phyloP scores from a whole-genome alignment of 495 filamentous ascomycete genomes.

The Lepraria neglecta region DNA sequence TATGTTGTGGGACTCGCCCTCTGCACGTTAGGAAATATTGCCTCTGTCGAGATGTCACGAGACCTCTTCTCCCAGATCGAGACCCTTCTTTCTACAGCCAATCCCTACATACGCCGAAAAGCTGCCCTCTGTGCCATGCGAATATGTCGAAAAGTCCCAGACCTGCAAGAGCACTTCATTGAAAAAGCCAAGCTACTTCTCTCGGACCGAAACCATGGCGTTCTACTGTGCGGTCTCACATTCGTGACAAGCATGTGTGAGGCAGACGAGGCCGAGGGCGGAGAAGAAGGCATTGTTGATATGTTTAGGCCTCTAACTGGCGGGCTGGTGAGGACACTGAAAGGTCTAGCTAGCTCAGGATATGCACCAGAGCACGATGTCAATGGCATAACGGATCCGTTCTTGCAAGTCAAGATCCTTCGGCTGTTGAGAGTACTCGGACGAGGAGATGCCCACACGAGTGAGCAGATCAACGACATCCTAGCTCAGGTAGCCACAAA shows the following conservation, averaged over 20 bases:
- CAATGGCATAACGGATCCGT: constrained; percentile 96
- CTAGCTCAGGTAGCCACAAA: constrained; percentile 97
- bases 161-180: constrained; percentile 92
- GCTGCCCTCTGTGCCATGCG: constrained; percentile 99
- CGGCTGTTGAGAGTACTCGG: constrained; percentile 77
- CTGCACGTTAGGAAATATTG: constrained; percentile 94
- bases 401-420: constrained; percentile 93
- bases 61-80: constrained; percentile 96
- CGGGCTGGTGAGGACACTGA: constrained; percentile 80
- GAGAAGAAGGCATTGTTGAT: constrained; percentile 77
- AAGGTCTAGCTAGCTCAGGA: constrained; percentile 84
- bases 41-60: constrained; percentile 96
- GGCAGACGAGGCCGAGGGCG: constrained; percentile 82
- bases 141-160: constrained; percentile 95
- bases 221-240: constrained; percentile 85
- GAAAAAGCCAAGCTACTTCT: constrained; percentile 88
- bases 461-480: constrained; percentile 97
- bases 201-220: constrained; percentile 88
- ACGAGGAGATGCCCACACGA: constrained; percentile 79
- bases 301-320: constrained; percentile 77
- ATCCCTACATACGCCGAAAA: constrained; percentile 95
- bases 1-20: constrained; percentile 96
- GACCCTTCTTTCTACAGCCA: constrained; percentile 78
- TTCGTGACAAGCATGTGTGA: constrained; percentile 89
- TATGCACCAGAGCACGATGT: constrained; percentile 98